phyloP scores from a whole-genome alignment of 2,329 filamentous ascomycete species.

The Cadophora sp. region DNA sequence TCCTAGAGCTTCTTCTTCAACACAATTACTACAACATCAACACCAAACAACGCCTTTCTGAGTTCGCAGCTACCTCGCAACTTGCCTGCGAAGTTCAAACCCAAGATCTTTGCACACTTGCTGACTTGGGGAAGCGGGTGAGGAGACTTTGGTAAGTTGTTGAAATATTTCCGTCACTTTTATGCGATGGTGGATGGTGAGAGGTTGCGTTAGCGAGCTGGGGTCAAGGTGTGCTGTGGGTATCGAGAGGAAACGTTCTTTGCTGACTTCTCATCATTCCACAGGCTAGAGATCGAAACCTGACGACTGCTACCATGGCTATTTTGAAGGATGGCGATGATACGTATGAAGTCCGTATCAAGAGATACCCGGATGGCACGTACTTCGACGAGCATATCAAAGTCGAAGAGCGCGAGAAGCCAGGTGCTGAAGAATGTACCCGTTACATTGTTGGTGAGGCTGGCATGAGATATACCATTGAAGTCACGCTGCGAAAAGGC shows the following conservation, averaged over 20 bases:
- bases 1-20: no score
- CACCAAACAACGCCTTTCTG: no score
- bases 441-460: slow-evolving; percentile 21
- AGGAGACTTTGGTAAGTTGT: no score
- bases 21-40: no score
- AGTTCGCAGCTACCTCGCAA: no score
- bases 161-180: no score
- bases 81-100: no score
- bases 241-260: not conserved
- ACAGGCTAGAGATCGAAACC: not conserved
- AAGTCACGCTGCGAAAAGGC: slow-evolving; percentile 19
- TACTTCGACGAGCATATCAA: slow-evolving; percentile 27
- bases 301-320: slow-evolving; percentile 10
- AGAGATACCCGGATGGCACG: slow-evolving; percentile 11
- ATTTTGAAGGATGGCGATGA: slow-evolving; percentile 14
- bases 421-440: not conserved
- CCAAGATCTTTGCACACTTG: no score
- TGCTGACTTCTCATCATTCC: not conserved
- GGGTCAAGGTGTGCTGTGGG: no score
- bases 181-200: no score
- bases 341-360: slow-evolving; percentile 18
- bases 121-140: no score
- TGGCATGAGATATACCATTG: slow-evolving; percentile 15
- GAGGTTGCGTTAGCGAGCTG: no score
- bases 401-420: slow-evolving; percentile 13